Evolutionary conservation across 345 rosid genomes (phyloP), one percentile per base, ranked within the genome.

Genomic region (Rubroshorea leprosula): DNA sequence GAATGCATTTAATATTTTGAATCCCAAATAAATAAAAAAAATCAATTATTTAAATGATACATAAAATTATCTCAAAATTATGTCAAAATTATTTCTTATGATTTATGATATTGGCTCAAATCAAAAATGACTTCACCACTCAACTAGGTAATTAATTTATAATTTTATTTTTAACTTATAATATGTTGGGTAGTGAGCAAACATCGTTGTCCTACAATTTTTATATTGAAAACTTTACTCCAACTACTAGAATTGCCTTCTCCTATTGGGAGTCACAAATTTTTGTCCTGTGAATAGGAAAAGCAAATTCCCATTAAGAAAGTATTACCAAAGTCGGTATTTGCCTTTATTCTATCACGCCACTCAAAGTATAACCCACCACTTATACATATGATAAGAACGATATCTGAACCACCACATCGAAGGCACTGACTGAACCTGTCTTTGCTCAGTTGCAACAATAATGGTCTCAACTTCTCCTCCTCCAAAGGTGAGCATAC

Each of bases 401-500:
- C 57, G 45, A 49, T 64, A 46, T 22, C 61, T 54, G 13, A 55
- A 55, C 25, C 14, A 51, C 67, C 64, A 25, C 52, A 52, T 23
- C 57, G 31, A 61, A 35, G 9, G 41, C 12, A 2, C 41, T 13
- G 29, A 31, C 41, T 35, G 52, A 47, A 44, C 17, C 45, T 44
- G 35, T 43, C n/a, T n/a, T n/a, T n/a, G n/a, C n/a, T 64, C 20
- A 18, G 23, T 51, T 47, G 51, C 20, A 50, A 48, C 55, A 54
- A 44, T 55, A 38, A 90, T 90, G 97, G 80, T 81, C 55, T 79
- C 90, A 49, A 45, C 82, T 38, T 72, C 91, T 71, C 76, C 80
- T 54, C 54, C 41, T 6, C n/a, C n/a, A n/a, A n/a, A n/a, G n/a
- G n/a, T n/a, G n/a, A n/a, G n/a, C n/a, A n/a, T n/a, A n/a, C n/a